Evolutionary conservation across 1,139 yeast species (phyloP).

Genomic region (Geotrichum candidum): DNA sequence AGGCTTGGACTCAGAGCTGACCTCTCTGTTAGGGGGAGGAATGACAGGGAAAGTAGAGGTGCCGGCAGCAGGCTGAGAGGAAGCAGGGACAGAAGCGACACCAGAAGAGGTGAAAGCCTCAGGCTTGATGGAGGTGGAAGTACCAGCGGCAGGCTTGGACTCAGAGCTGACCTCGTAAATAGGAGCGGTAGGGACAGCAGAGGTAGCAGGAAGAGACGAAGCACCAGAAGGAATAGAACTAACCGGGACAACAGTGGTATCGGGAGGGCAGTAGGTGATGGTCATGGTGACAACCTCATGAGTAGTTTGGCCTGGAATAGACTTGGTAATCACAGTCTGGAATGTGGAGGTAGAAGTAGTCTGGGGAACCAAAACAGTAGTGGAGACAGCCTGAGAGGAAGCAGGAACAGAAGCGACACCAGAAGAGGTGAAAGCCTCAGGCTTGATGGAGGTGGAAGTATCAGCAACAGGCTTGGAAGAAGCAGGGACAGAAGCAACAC

Average conservation of each 20-base stretch:
- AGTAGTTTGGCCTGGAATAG: conserved; percentile 4
- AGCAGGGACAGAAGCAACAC: neutral
- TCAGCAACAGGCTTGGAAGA: too few species aligned
- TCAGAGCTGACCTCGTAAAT: too few species aligned
- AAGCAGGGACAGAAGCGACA: too few species aligned
- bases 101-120: too few species aligned
- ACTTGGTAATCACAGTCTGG: neutral
- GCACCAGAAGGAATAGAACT: neutral
- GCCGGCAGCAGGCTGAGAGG: too few species aligned
- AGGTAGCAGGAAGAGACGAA: neutral
- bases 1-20: neutral
- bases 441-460: too few species aligned
- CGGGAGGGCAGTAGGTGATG: conserved; percentile 8
- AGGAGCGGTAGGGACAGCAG: too few species aligned
- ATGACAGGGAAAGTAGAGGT: neutral
- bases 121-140: neutral
- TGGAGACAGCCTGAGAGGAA: neutral
- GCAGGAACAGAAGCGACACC: neutral
- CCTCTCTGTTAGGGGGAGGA: neutral
- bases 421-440: too few species aligned
- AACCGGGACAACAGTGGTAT: neutral
- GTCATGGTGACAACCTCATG: conserved; percentile 5
- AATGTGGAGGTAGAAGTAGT: conserved; percentile 3
- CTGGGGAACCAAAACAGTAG: neutral
- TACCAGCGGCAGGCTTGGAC: too few species aligned